These are phyloP conservation scores for Gracilaria gracilis DNA, from an alignment of 23 red algal genomes.

Conservation along the genomic window DNA sequence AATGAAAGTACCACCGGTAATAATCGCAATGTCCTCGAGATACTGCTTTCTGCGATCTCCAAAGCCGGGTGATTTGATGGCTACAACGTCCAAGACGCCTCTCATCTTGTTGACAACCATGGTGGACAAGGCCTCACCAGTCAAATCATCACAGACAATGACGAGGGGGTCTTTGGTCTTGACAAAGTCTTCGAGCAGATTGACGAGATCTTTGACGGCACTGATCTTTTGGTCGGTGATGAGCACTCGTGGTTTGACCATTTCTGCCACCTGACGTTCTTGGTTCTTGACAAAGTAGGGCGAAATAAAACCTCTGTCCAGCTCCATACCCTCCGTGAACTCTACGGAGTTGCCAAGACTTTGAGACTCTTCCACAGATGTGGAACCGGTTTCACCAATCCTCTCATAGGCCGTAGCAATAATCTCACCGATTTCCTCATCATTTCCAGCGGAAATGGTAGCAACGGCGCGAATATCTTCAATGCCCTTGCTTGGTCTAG, in stretches of 20 bases:
- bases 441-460: conserved; percentile 95
- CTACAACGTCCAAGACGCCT: conserved; percentile 91
- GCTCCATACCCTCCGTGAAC: conserved; percentile 99
- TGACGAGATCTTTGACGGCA: conserved; percentile 90
- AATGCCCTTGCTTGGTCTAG: conserved; percentile 77
- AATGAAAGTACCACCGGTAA: conserved; percentile 93
- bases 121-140: conserved; percentile 96
- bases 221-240: conserved; percentile 97
- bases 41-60: conserved; percentile 98
- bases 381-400: conserved; percentile 91
- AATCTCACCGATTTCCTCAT: conserved; percentile 91
- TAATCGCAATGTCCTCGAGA: conserved; percentile 96
- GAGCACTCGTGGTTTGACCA: conserved; percentile 83
- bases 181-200: conserved; percentile 83
- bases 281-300: conserved; percentile 99
- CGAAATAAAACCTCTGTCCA: conserved; percentile 96
- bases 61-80: conserved; percentile 98
- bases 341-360: conserved; percentile 91
- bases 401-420: conserved; percentile 94
- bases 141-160: conserved; percentile 95
- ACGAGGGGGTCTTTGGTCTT: conserved; percentile 97
- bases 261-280: conserved; percentile 85
- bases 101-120: conserved; percentile 99
- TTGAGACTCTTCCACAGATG: conserved; percentile 97
- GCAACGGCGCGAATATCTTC: conserved; percentile 96